These are phyloP conservation scores for Pyrenochaeta sp. DNA, from an alignment of 2,329 filamentous ascomycete genomes.

Conservation along the genomic window DNA sequence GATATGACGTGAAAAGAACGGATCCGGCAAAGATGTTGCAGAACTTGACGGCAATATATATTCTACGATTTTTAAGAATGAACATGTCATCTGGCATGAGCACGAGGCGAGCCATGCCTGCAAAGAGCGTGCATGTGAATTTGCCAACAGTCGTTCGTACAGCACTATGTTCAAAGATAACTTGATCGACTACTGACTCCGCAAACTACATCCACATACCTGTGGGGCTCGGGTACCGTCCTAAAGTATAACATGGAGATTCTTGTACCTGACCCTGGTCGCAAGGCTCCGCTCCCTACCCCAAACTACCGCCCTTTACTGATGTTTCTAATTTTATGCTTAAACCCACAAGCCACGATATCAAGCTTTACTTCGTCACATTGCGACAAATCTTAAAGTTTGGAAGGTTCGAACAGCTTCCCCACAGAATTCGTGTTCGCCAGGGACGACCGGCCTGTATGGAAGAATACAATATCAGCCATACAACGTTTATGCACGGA, in stretches of 20 bases:
- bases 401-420: conserved; percentile 5
- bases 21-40: neutral
- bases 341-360: neutral
- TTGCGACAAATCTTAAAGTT: neutral
- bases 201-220: neutral
- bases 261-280: neutral
- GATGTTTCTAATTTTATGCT: neutral
- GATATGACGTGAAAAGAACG: neutral
- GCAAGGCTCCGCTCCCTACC: neutral
- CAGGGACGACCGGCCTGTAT: conserved; percentile 14
- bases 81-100: neutral
- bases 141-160: neutral
- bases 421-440: conserved; percentile 17
- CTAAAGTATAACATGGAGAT: neutral
- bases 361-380: neutral
- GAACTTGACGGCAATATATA: neutral
- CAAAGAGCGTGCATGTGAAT: neutral
- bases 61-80: neutral
- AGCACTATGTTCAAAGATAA: neutral
- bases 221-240: neutral
- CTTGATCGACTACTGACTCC: neutral
- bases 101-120: neutral
- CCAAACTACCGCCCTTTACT: neutral
- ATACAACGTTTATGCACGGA: conserved; percentile 12
- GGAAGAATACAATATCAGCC: conserved; percentile 18